These are phyloP conservation scores for Schizochytrium sp. DNA, from an alignment of 108 stramenopile genomes.

Conservation along the genomic window DNA sequence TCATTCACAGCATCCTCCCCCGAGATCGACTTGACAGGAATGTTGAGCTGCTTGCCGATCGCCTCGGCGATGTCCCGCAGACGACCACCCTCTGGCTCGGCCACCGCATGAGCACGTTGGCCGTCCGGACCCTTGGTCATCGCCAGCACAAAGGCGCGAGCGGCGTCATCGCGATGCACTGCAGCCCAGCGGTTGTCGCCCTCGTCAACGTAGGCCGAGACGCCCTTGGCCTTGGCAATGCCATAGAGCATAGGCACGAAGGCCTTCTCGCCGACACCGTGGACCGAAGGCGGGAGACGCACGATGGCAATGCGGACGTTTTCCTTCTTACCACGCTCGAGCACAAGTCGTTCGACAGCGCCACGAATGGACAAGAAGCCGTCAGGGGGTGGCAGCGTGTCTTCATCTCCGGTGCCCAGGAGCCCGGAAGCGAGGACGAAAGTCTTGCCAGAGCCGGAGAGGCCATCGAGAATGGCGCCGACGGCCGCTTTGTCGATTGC, in stretches of 20 bases:
- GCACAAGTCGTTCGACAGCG: not conserved
- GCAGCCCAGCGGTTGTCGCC: not conserved
- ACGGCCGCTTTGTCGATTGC: not conserved
- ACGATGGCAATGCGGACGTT: not conserved
- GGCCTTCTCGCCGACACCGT: not conserved
- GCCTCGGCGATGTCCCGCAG: not conserved
- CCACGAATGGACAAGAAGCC: not conserved
- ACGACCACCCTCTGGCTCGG: not conserved
- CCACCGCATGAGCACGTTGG: not conserved
- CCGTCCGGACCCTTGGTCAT: constrained; percentile 1
- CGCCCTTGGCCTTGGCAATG: not conserved
- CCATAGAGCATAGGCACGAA: not conserved
- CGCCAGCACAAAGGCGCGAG: not conserved
- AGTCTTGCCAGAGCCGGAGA: not conserved
- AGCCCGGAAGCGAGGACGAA: not conserved
- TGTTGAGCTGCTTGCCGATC: not conserved
- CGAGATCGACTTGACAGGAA: not conserved
- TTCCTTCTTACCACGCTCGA: constrained; percentile 6
- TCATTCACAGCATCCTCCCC: not conserved
- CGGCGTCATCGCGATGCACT: constrained; percentile 3
- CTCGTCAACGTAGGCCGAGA: not conserved
- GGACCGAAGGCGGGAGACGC: not conserved
- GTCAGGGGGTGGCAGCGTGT: not conserved
- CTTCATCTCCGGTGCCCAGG: not conserved
- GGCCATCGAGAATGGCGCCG: not conserved